These are phyloP conservation scores for Elaeis oleifera DNA, from an alignment of 202 grass and related monocot genomes.

Conservation along the genomic window DNA sequence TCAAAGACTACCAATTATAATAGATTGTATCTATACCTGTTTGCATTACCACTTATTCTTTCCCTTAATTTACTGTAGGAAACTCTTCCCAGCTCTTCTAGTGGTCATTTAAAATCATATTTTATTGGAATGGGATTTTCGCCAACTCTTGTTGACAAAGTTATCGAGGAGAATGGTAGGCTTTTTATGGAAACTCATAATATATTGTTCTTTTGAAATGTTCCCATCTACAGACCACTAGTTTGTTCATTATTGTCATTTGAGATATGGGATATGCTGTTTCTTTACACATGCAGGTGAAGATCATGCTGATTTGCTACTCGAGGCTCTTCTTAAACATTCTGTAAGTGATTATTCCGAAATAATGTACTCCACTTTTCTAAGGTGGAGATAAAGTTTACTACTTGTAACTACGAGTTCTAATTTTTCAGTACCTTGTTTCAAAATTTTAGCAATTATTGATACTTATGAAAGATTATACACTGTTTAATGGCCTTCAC, in stretches of 20 bases:
- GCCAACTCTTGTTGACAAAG: conserved; percentile 56
- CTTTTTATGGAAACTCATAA: background rate
- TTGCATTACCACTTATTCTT: background rate
- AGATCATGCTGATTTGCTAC: conserved; percentile 47
- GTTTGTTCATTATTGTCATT: conserved; percentile 1
- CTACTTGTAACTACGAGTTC: background rate
- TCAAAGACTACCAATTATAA: too few species aligned
- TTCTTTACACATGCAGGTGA: conserved; percentile 43
- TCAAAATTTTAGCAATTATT: background rate
- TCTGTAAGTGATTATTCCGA: conserved; percentile 54
- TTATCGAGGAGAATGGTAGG: conserved; percentile 70
- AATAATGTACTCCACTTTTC: background rate
- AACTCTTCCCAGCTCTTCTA: conserved; percentile 48
- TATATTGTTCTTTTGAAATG: background rate
- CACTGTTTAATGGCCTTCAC: too few species aligned
- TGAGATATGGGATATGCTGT: conserved; percentile 13
- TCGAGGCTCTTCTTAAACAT: conserved; percentile 53
- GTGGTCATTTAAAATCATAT: conserved; percentile 41
- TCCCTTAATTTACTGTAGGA: conserved; percentile 34
- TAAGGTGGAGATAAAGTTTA: background rate
- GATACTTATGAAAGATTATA: background rate
- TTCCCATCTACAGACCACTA: background rate
- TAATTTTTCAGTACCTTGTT: background rate
- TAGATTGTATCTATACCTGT: too few species aligned
- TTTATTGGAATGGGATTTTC: conserved; percentile 79